These are phyloP conservation scores for Lasiosphaeris hirsuta DNA, from an alignment of 495 filamentous ascomycete genomes.

Conservation along the genomic window DNA sequence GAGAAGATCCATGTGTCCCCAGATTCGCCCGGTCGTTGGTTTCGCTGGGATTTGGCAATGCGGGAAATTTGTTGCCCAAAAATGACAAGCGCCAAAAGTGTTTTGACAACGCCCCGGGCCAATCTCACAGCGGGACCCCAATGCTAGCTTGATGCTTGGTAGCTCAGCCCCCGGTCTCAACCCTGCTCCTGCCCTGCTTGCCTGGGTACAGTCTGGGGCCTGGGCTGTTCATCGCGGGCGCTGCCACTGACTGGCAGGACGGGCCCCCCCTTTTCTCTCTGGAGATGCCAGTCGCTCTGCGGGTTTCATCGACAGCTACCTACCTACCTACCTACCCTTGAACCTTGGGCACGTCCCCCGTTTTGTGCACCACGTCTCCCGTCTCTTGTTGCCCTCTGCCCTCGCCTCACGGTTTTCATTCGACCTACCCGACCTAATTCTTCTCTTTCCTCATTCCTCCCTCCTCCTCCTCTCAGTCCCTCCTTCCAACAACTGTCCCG, in stretches of 20 bases:
- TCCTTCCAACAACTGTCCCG: slow-evolving; percentile 19
- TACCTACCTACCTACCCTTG: not conserved
- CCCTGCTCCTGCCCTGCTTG: slow-evolving; percentile 13
- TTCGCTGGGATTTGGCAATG: not conserved
- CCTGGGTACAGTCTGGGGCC: too few species aligned
- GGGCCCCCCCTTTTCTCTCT: slow-evolving; percentile 23
- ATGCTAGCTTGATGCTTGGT: slow-evolving; percentile 3
- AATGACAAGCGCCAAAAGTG: slow-evolving; percentile 17
- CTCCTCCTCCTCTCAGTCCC: slow-evolving; percentile 20
- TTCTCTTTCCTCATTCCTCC: slow-evolving; percentile 16
- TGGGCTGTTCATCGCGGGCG: slow-evolving; percentile 16
- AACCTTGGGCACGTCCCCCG: slow-evolving; percentile 17
- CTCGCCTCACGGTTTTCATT: slow-evolving; percentile 18
- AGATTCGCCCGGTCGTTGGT: not conserved
- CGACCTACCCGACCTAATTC: slow-evolving; percentile 9
- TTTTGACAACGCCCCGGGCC: slow-evolving; percentile 2
- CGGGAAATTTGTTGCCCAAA: slow-evolving; percentile 28
- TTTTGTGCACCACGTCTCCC: slow-evolving; percentile 1
- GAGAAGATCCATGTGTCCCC: not conserved
- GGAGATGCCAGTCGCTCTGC: not conserved
- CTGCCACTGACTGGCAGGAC: slow-evolving; percentile 14
- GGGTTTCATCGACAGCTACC: slow-evolving; percentile 24
- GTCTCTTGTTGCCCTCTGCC: not conserved
- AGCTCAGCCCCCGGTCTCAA: slow-evolving; percentile 16
- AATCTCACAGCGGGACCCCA: slow-evolving; percentile 13